phyloP scores from a whole-genome alignment of 2,329 filamentous ascomycete genomes.

The Colletotrichum eleusines region DNA sequence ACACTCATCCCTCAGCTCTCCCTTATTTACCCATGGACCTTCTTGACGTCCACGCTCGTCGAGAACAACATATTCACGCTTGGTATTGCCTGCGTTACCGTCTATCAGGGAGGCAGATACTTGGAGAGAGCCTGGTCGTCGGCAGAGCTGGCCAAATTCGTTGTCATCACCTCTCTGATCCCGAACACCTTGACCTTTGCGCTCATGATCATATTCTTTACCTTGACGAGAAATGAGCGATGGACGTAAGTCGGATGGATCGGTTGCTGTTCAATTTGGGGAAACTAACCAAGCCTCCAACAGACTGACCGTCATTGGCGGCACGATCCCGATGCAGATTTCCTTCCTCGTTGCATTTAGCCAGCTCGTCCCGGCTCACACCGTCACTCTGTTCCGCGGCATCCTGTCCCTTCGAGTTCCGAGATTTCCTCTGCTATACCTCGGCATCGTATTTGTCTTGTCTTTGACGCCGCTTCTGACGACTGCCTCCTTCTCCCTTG shows the following conservation, averaged over 20 bases:
- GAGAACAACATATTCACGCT: constrained; percentile 95
- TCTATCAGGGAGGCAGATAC: constrained; percentile 95
- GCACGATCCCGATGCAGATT: constrained; percentile 89
- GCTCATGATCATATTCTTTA: constrained; percentile 79
- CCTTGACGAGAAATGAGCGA: constrained; percentile 73
- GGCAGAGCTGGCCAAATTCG: constrained; percentile 90
- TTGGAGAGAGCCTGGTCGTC: constrained; percentile 97
- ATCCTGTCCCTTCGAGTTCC: constrained; percentile 89
- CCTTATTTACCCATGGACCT: constrained; percentile 92
- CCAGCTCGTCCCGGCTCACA: constrained; percentile 96
- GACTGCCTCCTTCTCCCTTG: constrained; percentile 83
- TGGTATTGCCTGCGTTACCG: constrained; percentile 78
- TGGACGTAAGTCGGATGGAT: constrained; percentile 71
- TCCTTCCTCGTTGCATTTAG: constrained; percentile 97
- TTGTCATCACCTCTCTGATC: constrained; percentile 80
- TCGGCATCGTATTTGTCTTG: constrained; percentile 78
- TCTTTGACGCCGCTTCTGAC: constrained; percentile 68
- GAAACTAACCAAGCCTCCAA: constrained; percentile 43
- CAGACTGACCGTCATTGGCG: constrained; percentile 85
- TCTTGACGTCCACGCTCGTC: constrained; percentile 86
- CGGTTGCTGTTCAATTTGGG: background rate
- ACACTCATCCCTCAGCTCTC: constrained; percentile 87
- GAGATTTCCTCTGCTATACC: constrained; percentile 76
- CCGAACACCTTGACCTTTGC: constrained; percentile 84
- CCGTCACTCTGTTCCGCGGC: constrained; percentile 91